Base-by-base conservation (phyloP, 805 yeast genomes). In the Saccharomycopsis microspora region DNA sequence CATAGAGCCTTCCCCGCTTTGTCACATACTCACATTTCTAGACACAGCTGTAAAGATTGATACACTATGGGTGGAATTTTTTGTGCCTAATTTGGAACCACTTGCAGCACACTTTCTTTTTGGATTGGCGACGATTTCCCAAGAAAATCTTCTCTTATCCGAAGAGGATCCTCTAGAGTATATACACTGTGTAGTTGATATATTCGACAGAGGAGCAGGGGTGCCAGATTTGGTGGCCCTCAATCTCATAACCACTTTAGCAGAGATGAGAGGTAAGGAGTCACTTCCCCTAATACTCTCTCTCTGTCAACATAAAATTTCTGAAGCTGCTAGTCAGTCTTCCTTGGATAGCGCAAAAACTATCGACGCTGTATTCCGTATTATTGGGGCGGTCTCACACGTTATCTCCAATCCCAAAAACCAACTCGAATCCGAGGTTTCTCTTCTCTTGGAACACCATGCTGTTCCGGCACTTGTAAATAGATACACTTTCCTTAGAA, bases 161-260 rank as follows among this genome's bases (percentile, higher is more conserved):
- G 94, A 87, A 53, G 78, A 74, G 52, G 96, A 89, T 57, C 96
- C 96, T 3, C 82, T 78, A 48, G 96, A 88, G 60, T 93, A 86
- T 61, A 78, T 90, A 47, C 85, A 86, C 61, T 69, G 80, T 45
- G 75, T 75, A 46, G 71, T 87, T 57, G 87, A 81, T 60, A 65
- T 78, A 40, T 70, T 73, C 58, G 76, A 82, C 55, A 93, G 83
- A 46, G 78, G 71, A 39, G 58, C 67, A 38, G 69, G 64, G 51
- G 64, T 64, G 42, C 63, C 68, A 39, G 95, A 87, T 60, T 68
- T 76, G 42, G 94, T 95, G 1, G 90, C 96, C 1, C 68, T 83
- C 46, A 75, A 80, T 6, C 72, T 93, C 49, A 65, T 93, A 52
- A 75, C 75, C 32, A 80, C 88, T 1, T 62, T 87, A n/a, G 83